Base-by-base conservation (phyloP, 164 flowering plant genomes). In the Amborella trichopoda region DNA sequence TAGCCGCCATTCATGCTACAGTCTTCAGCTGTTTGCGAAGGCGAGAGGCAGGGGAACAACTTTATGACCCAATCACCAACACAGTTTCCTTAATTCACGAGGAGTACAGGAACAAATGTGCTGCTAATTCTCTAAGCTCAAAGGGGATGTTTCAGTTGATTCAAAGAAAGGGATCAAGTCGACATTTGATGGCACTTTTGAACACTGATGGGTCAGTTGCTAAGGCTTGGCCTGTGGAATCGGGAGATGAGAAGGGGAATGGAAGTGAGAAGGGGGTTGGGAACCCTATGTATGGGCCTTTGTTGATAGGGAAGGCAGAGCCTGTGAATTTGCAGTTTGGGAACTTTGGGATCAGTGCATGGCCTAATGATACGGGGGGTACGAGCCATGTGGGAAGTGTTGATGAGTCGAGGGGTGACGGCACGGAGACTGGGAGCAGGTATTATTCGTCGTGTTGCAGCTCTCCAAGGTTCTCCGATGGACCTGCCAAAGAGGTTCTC, bases 1-100 rank as follows among this genome's bases (percentile, higher is more conserved):
- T 86, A 30, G 93, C 95, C 19, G 84, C 95, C 26, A 86, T 86
- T 48, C 96, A 86, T 65, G 93, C 96, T 16, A 86, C 96, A 12
- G 87, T 86, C 17, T 86, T 86, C 58, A 73, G 90, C 46, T 78
- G 83, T 61, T 69, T 83, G n/a, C 72, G 96, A 13, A 77, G 87
- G 67, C 76, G 87, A 39, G 87, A 70, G 28, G 80, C 73, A 20
- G 93, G 84, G 53, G 96, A 83, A 49, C 75, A 65, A 55, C 82
- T 83, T 26, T 80, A 76, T 59, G 96, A 83, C 54, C 60, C 79
- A 6, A 50, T 60, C 8, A 83, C 76, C 19, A 86, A 86, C 56
- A 83, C 96, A 4, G 87, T 78, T 28, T 22, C 66, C 16, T 28
- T 80, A 26, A 60, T 86, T 38, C 68, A 73, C 46, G 93, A 86